These are phyloP conservation scores for Acanthamoeba comandoni DNA, from an alignment of 208 protist genomes.

Conservation along the genomic window DNA sequence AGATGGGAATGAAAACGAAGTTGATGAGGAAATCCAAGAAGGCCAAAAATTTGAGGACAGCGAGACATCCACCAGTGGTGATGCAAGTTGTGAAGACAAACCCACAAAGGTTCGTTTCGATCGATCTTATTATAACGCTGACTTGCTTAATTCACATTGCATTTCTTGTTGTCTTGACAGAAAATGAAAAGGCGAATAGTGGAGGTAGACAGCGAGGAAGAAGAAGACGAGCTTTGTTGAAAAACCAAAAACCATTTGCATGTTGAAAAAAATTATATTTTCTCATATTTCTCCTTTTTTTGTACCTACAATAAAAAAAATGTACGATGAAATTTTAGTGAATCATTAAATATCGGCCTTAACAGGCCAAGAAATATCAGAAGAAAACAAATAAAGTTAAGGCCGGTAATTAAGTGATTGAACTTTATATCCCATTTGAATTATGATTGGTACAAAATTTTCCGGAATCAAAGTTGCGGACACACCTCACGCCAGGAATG, in stretches of 20 bases:
- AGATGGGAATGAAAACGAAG: not conserved
- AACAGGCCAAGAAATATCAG: too few relatives aligned
- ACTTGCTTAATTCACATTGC: too few relatives aligned
- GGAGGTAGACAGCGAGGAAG: not conserved
- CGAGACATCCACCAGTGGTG: not conserved
- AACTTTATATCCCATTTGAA: too few relatives aligned
- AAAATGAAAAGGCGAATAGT: constrained; percentile 20
- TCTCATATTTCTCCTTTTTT: not conserved
- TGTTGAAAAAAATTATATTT: not conserved
- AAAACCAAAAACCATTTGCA: not conserved
- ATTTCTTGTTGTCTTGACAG: too few relatives aligned
- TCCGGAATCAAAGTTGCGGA: too few relatives aligned
- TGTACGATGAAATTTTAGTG: not conserved
- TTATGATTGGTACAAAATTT: too few relatives aligned
- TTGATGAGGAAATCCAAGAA: too few relatives aligned
- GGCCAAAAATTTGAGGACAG: not conserved
- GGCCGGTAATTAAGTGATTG: too few relatives aligned
- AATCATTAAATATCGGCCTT: not conserved
- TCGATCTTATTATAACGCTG: not conserved
- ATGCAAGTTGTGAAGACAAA: not conserved
- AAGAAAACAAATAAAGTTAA: too few relatives aligned
- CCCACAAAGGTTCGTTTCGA: not conserved
- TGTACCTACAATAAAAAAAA: not conserved
- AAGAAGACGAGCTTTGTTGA: not conserved
- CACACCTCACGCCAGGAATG: too few relatives aligned